Evolutionary conservation across 805 yeast genomes (phyloP).

Genomic region (Wickerhamomyces chambardii): DNA sequence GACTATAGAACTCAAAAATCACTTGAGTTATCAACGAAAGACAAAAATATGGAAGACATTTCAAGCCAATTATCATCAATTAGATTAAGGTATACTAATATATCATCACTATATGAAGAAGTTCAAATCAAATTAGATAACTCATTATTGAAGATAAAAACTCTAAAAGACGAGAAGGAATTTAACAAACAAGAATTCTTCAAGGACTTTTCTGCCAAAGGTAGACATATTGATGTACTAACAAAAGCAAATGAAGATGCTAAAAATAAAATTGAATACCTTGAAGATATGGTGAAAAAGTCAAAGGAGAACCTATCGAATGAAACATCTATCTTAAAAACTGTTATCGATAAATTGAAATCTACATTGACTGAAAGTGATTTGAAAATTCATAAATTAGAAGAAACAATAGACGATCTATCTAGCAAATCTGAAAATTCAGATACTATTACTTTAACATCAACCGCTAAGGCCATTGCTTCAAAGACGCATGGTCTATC

Average conservation of each 20-base stretch:
- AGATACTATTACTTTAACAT: conserved; percentile 28
- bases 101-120: conserved; percentile 26
- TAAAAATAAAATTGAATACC: conserved; percentile 37
- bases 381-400: conserved; percentile 29
- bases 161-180: conserved; percentile 33
- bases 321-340: conserved; percentile 54
- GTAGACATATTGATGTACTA: conserved; percentile 47
- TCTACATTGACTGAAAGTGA: conserved; percentile 38
- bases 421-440: conserved; percentile 10
- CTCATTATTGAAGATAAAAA: conserved; percentile 34
- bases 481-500: conserved; percentile 42
- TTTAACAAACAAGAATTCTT: conserved; percentile 39
- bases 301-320: conserved; percentile 20
- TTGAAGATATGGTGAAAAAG: conserved; percentile 32
- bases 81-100: conserved; percentile 17
- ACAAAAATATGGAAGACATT: conserved; percentile 19
- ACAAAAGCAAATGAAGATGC: conserved; percentile 46
- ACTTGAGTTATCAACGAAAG: conserved; percentile 15
- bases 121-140: conserved; percentile 30
- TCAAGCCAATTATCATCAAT: conserved; percentile 21
- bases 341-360: conserved; percentile 47
- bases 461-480: conserved; percentile 50
- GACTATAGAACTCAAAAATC: conserved; percentile 17
- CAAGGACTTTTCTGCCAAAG: conserved; percentile 52
- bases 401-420: conserved; percentile 34